A percentile compares a stretch with the other conserved stretches of the same genome.
These are phyloP conservation scores for Starmerella sirachaensis DNA, from an alignment of 805 yeast genomes.

Conservation along the genomic window DNA sequence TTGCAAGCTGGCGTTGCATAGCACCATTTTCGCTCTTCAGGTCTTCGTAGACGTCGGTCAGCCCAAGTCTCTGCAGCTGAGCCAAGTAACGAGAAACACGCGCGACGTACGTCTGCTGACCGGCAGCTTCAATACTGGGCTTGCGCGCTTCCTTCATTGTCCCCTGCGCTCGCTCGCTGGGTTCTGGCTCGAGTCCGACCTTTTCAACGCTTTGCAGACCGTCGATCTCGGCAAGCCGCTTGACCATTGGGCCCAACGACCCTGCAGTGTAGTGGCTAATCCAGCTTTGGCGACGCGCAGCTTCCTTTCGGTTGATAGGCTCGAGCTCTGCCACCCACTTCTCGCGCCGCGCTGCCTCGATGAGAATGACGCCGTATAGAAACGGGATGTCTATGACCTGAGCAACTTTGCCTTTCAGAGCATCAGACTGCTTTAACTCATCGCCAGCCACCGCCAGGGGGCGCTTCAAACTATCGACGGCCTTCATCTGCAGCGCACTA, in stretches of 20 bases:
- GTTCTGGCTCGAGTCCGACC: neutral
- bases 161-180: neutral
- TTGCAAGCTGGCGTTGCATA: constrained; percentile 21
- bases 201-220: neutral
- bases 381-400: constrained; percentile 30
- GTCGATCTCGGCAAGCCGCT: constrained; percentile 2
- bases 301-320: constrained; percentile 42
- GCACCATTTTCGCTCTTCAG: constrained; percentile 25
- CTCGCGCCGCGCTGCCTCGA: constrained; percentile 28
- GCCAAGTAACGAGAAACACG: constrained; percentile 20
- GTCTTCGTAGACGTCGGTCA: constrained; percentile 22
- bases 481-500: constrained; percentile 24
- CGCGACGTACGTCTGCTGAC: neutral
- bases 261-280: constrained; percentile 36
- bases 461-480: constrained; percentile 23
- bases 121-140: neutral
- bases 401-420: constrained; percentile 26
- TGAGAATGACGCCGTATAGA: constrained; percentile 29
- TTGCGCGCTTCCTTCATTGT: too few relatives aligned
- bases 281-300: constrained; percentile 45
- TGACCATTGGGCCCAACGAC: constrained; percentile 15
- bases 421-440: constrained; percentile 23
- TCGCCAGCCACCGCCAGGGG: constrained; percentile 21
- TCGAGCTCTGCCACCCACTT: constrained; percentile 10
- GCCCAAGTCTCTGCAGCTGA: constrained; percentile 19